Base-by-base conservation (phyloP, 2,329 filamentous ascomycete genomes). In the Diaporthe caulivora region DNA sequence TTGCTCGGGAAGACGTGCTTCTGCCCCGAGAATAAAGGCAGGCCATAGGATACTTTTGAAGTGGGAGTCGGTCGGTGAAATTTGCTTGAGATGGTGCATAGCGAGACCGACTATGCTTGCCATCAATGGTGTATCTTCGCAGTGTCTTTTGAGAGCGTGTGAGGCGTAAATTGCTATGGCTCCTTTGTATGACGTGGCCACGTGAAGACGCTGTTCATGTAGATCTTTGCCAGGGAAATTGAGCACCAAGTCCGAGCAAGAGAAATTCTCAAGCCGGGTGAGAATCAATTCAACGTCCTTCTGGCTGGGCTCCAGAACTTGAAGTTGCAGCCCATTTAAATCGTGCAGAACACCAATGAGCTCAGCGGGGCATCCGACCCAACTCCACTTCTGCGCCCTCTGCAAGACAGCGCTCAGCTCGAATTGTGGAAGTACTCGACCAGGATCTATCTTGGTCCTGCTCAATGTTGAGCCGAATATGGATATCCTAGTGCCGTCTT, bases 41-140 rank as follows among this genome's bases (percentile, higher is more conserved):
- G 74, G 72, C 74, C 74, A 75, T 37, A 74, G 69, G 17, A 72
- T 62, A 37, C 74, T 69, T 29, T 75, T 75, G 69, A 75, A 74
- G 51, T 75, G 74, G n/a, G 64, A 54, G 53, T 75, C 74, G 6
- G 40, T 57, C 9, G 69, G 37, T 18, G 54, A 37, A 10, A 75
- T 72, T 18, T 74, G 53, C 17, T 60, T 44, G 31, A 75, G 58
- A n/a, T 64, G 40, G 24, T 64, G 40, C 18, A 64, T 8, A 34
- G 40, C 8, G 17, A n/a, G 40, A 11, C 31, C 58, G 10, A 64
- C 42, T 1, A 64, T 64, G 26, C 47, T 40, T 10, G 4, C 40
- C 9, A 47, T 18, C 10, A 64, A 31, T n/a, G 8, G 21, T 34
- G 6, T 9, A 1, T n/a, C 31, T 9, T 64, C 5, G 11, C 17